A percentile compares a stretch with the other conserved stretches of the same genome.
These are phyloP conservation scores for Pistacia atlantica DNA, from an alignment of 345 rosid genomes.

Conservation along the genomic window DNA sequence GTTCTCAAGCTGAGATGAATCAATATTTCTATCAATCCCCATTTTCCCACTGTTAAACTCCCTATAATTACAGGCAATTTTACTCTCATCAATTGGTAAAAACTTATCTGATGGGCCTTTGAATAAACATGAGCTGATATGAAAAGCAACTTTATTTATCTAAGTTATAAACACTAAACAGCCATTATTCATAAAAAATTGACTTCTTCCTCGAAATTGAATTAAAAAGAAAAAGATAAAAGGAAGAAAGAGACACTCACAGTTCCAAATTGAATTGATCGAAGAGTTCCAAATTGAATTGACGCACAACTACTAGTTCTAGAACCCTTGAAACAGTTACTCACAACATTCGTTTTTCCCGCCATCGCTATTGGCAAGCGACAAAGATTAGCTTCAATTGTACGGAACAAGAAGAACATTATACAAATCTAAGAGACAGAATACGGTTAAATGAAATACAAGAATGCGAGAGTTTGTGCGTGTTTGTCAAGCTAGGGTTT, in stretches of 20 bases:
- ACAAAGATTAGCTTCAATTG: neutral
- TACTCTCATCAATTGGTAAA: neutral
- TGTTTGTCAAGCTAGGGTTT: neutral
- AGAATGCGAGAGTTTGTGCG: neutral
- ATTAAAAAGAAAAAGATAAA: neutral
- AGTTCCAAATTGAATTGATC: neutral
- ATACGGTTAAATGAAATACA: neutral
- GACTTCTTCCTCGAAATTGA: no score
- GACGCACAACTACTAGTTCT: no score
- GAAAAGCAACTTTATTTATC: neutral
- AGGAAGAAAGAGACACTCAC: neutral
- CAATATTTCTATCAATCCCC: no score
- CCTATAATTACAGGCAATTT: neutral
- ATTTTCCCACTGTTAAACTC: no score
- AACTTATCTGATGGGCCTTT: neutral
- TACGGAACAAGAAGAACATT: neutral
- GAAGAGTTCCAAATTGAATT: no score
- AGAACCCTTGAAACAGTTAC: no score
- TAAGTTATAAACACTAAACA: no score
- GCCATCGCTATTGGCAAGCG: neutral
- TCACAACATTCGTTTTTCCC: no score
- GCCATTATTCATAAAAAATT: no score
- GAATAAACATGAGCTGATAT: neutral
- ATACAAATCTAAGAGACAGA: neutral
- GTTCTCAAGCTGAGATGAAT: no score